Evolutionary conservation across 495 filamentous ascomycete species (phyloP).

Genomic region (Lepraria neglecta): DNA sequence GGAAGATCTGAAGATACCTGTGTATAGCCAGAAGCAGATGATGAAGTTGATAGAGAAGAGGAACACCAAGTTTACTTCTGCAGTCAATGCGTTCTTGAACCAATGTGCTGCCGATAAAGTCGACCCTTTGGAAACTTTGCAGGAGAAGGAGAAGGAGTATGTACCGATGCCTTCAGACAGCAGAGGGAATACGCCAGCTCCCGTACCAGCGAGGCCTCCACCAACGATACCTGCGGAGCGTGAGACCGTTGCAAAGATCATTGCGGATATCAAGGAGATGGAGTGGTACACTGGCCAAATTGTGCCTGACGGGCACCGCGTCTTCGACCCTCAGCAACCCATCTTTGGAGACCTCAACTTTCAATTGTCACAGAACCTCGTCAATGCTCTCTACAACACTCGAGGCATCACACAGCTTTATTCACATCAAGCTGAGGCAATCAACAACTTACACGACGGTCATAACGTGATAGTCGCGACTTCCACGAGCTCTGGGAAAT

Average conservation of each 20-base stretch:
- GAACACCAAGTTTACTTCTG: constrained; percentile 75
- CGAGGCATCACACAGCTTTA: constrained; percentile 82
- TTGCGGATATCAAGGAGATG: constrained; percentile 71
- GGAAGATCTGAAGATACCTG: constrained; percentile 87
- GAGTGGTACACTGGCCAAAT: constrained; percentile 91
- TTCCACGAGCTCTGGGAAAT: constrained; percentile 94
- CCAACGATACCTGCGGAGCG: constrained; percentile 73
- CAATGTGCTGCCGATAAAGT: constrained; percentile 56
- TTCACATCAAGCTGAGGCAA: constrained; percentile 89
- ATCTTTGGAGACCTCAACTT: constrained; percentile 83
- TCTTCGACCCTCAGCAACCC: constrained; percentile 81
- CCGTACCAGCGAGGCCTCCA: constrained; percentile 39
- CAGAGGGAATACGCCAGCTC: constrained; percentile 43
- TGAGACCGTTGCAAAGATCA: constrained; percentile 75
- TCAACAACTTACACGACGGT: constrained; percentile 79
- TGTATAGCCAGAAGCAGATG: constrained; percentile 90
- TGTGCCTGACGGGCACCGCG: constrained; percentile 86
- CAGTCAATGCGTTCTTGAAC: constrained; percentile 70
- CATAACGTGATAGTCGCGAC: constrained; percentile 89
- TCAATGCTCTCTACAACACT: constrained; percentile 91
- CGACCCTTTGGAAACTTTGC: constrained; percentile 63
- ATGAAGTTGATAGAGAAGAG: constrained; percentile 84
- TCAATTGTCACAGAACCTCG: constrained; percentile 77
- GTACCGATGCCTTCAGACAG: constrained; percentile 48
- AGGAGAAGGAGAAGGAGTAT: constrained; percentile 41